phyloP scores from a whole-genome alignment of 495 filamentous ascomycete genomes.

The Xylaria sp. region DNA sequence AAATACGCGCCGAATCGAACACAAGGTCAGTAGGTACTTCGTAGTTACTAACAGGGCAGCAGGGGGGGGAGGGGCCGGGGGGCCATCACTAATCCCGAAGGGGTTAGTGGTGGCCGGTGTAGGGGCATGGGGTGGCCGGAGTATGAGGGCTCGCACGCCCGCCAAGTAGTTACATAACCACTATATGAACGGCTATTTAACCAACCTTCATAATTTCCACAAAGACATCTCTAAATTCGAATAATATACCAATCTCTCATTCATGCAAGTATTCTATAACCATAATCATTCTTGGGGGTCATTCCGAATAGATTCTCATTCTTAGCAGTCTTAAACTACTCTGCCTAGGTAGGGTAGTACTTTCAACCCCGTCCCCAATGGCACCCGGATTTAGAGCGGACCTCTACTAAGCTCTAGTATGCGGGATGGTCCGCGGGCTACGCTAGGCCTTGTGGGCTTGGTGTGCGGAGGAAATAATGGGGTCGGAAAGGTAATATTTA shows the following conservation, averaged over 20 bases:
- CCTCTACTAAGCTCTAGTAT: neutral
- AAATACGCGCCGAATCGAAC: too few relatives aligned
- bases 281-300: neutral
- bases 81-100: too few relatives aligned
- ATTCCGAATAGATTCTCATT: neutral
- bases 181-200: too few relatives aligned
- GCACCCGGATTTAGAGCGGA: neutral
- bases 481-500: neutral
- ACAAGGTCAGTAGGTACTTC: too few relatives aligned
- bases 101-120: too few relatives aligned
- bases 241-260: neutral
- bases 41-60: too few relatives aligned
- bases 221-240: neutral
- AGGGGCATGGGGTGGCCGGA: too few relatives aligned
- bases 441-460: neutral
- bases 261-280: neutral
- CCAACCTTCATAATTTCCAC: too few relatives aligned
- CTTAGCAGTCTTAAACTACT: neutral
- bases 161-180: too few relatives aligned
- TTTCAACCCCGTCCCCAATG: neutral
- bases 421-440: constrained; percentile 13
- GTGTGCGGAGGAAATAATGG: neutral
- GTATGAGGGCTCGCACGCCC: too few relatives aligned
- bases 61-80: too few relatives aligned
- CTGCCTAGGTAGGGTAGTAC: too few relatives aligned